Conservation (phyloP, 495 filamentous ascomycete species). For the Tuber borchii region DNA sequence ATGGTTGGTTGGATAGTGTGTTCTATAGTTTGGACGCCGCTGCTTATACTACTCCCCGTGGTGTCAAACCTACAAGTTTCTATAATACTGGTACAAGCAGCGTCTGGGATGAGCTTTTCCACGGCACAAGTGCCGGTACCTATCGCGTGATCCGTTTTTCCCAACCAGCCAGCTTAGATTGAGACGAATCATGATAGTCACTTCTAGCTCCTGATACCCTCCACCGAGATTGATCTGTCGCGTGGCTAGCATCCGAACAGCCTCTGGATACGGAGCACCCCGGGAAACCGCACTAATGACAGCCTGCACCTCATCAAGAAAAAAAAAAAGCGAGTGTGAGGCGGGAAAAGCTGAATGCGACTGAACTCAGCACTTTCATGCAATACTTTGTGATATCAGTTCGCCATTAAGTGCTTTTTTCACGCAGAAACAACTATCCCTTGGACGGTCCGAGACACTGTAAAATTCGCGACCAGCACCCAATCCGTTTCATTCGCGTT, state of each 20-base stretch:
- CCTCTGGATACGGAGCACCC: neutral
- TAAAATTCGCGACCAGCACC: too few species aligned
- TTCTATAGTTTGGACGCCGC: too few species aligned
- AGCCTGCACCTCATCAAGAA: neutral
- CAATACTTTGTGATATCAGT: neutral
- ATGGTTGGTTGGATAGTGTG: too few species aligned
- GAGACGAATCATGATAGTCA: neutral
- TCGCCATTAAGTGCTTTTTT: neutral
- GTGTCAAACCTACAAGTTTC: too few species aligned
- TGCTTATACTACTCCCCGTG: too few species aligned
- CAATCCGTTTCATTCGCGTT: too few species aligned
- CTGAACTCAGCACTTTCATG: neutral
- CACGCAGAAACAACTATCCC: neutral
- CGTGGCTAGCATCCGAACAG: neutral
- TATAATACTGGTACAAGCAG: neutral
- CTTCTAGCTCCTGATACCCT: neutral
- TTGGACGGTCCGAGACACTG: too few species aligned
- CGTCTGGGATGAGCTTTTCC: neutral
- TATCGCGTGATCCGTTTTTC: neutral
- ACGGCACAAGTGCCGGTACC: too few species aligned
- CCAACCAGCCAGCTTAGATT: neutral
- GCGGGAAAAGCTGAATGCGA: neutral
- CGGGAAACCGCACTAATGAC: neutral
- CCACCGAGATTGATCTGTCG: neutral
- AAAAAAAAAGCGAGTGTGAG: neutral